Evolutionary conservation across 208 protist species (phyloP), one percentile per base, ranked within the genome.

Genomic region (Trypanosomatidae sp.): DNA sequence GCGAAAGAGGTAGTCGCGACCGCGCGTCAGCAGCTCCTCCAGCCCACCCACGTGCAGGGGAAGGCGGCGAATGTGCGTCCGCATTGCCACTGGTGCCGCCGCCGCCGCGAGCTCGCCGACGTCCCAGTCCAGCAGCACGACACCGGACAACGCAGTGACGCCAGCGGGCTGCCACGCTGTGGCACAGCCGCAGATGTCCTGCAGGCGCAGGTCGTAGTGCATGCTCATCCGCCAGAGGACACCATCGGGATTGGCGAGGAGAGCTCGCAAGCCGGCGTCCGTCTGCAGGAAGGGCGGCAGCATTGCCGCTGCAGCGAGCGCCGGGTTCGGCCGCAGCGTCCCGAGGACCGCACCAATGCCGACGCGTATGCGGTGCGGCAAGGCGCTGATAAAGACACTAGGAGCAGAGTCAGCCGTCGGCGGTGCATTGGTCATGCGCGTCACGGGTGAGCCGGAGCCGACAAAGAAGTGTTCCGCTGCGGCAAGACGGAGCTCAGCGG

Each of bases 51-150:
- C 67, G 69, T 73, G 66, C 25, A 77, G 62, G 2, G 73, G 79
- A 13, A 76, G 15, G 13, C 28, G 8, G 13, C 66, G 69, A 9
- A 76, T 49, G 0, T 30, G 55, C n/a, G 44, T 76, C 28, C 62
- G 72, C 43, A 69, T 47, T 19, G 64, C 36, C 9, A 52, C 44
- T 5, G 64, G 33, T 15, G 69, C 13, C n/a, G 69, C 13, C 15
- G 53, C 30, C 33, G 28, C 30, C 3, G 53, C 52, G 56, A 83
- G 74, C 41, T 79, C 73, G 19, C 15, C 56, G 39, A 77, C 58
- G 28, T 87, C 60, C 85, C 86, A 94, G 77, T 94, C 82, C 36
- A 94, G 75, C 50, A 91, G 62, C 55, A 94, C 75, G 28, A 91
- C 79, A 19, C 85, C 89, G 15, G 77, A 72, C 50, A 94, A 55